Base-by-base conservation (phyloP, 257 asterid species). In the Penstemon barbatus region DNA sequence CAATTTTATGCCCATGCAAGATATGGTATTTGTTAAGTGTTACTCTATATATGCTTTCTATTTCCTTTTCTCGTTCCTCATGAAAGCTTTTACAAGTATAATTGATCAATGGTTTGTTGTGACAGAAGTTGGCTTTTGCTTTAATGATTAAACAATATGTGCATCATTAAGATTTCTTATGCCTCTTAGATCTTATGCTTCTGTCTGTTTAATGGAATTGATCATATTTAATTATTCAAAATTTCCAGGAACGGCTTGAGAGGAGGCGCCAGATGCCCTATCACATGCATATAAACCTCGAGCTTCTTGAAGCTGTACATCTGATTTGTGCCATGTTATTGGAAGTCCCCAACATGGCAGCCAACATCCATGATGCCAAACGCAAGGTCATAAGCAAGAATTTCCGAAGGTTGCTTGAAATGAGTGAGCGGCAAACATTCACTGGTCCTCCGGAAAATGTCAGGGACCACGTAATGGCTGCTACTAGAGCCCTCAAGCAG, bases 211-310 rank as follows among this genome's bases (percentile, higher is more conserved):
- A 9, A 25, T 57, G 67, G 8, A 37, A 49, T 11, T 42, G 5
- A 41, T 39, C 58, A 41, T 50, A 41, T 46, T 62, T 61, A 52
- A 15, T 69, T 42, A 15, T 38, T 19, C 8, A 18, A 64, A 38
- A 25, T 70, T 49, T 71, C 46, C 81, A 93, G 99, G 99, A 93
- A 72, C 90, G 97, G 25, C 74, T 80, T 76, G 99, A 93, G 82
- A 85, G 95, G 74, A 85, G 99, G 86, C 95, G 99, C 39, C 96
- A 90, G 75, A 90, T 93, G 99, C 99, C 99, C 6, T 93, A 93
- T 73, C 99, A 93, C 64, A 88, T 90, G 97, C 99, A 94, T 65
- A 94, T 94, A 69, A 94, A 94, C 75, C 96, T 94, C 5, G 99
- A 94, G 84, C 96, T 94, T 71, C 96, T 94, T 0, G 99, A 94